A percentile compares a stretch with the other conserved stretches of the same genome.
Evolutionary conservation across 2,329 filamentous ascomycete species (phyloP).

Genomic region (Fusarium phyllophilum): DNA sequence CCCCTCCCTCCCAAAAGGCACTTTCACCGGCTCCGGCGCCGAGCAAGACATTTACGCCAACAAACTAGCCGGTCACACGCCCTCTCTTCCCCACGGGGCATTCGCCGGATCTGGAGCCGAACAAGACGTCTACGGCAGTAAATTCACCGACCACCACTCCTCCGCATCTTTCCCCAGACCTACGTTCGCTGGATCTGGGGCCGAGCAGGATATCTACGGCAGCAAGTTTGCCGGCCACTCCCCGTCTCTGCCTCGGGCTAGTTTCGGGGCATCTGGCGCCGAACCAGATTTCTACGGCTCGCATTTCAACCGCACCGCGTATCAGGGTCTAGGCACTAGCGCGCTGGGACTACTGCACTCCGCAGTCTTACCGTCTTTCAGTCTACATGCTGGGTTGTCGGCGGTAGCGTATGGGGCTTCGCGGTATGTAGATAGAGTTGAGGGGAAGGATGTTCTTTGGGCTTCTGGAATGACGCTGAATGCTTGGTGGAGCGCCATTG

Average conservation of each 20-base stretch:
- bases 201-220: slow-evolving; percentile 5
- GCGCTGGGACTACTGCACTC: slow-evolving; percentile 8
- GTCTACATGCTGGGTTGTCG: slow-evolving; percentile 1
- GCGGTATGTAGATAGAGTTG: slow-evolving; percentile 2
- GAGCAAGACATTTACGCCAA: slow-evolving; percentile 9
- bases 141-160: background rate
- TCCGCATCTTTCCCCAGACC: background rate
- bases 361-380: slow-evolving; percentile 8
- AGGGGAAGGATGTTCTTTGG: slow-evolving; percentile 19
- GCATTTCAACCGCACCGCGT: slow-evolving; percentile 8
- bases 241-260: background rate
- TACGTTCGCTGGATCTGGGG: background rate
- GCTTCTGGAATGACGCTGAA: slow-evolving; percentile 20
- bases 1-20: background rate
- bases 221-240: background rate
- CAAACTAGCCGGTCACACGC: background rate
- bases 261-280: background rate
- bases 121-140: slow-evolving; percentile 3
- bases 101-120: slow-evolving; percentile 5
- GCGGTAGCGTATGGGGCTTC: slow-evolving; percentile 6
- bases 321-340: slow-evolving; percentile 7
- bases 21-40: background rate
- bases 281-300: slow-evolving; percentile 15
- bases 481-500: slow-evolving; percentile 25
- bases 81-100: background rate